Conservation (phyloP, 2,329 filamentous ascomycete species). For the Diplocarpon mali region DNA sequence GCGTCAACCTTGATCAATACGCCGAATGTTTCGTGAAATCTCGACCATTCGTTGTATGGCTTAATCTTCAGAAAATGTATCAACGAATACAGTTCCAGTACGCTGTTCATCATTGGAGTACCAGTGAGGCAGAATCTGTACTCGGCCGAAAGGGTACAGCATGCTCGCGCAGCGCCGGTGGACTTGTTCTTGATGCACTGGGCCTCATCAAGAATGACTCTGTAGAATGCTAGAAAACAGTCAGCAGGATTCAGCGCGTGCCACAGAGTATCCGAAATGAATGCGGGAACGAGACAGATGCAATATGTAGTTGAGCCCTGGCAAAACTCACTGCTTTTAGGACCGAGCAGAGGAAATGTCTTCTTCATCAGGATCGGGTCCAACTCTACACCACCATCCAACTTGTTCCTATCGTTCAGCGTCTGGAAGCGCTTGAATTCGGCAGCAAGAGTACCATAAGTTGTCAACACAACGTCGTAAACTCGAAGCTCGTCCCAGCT, state of each 20-base stretch:
- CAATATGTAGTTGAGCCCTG: too few species aligned
- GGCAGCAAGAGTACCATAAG: constrained; percentile 59
- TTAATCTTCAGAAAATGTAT: constrained; percentile 66
- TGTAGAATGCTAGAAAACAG: constrained; percentile 39
- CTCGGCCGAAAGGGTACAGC: constrained; percentile 43
- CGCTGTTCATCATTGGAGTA: constrained; percentile 81
- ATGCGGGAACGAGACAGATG: too few species aligned
- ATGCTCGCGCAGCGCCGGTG: constrained; percentile 50
- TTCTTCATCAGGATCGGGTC: constrained; percentile 28
- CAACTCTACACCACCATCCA: constrained; percentile 23
- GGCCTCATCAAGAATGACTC: constrained; percentile 68
- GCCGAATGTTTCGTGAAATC: constrained; percentile 39
- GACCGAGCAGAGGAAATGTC: constrained; percentile 41
- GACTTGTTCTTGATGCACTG: constrained; percentile 70
- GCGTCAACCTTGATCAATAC: constrained; percentile 19
- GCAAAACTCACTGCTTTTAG: constrained; percentile 31
- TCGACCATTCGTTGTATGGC: constrained; percentile 56
- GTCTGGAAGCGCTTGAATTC: constrained; percentile 53
- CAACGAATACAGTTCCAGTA: constrained; percentile 67
- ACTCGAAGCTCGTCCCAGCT: constrained; percentile 49
- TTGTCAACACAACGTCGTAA: constrained; percentile 69
- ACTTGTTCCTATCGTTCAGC: constrained; percentile 29
- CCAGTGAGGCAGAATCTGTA: constrained; percentile 69
- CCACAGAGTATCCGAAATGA: too few species aligned
- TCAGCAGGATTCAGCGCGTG: too few species aligned